phyloP scores from a whole-genome alignment of 352 stramenopile genomes.

The Phytophthora ramorum region DNA sequence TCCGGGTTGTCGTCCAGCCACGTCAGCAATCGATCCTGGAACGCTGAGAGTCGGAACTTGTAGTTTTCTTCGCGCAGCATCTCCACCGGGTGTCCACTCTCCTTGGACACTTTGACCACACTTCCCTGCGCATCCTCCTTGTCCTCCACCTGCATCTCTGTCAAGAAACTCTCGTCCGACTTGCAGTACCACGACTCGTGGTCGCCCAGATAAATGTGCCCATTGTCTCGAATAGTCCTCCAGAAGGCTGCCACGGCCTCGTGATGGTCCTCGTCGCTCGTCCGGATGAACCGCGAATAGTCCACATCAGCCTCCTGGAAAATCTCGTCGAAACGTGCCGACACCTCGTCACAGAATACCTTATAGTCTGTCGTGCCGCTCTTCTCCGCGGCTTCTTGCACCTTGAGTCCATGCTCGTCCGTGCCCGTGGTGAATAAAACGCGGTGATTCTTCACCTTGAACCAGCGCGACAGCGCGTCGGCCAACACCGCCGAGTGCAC shows the following conservation, averaged over 20 bases:
- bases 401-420: conserved; percentile 98
- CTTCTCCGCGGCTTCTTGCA: conserved; percentile 94
- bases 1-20: conserved; percentile 89
- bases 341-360: conserved; percentile 94
- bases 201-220: conserved; percentile 96
- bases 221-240: conserved; percentile 90
- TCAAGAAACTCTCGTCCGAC: conserved; percentile 98
- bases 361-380: conserved; percentile 83
- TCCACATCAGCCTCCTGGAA: conserved; percentile 92
- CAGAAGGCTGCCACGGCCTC: conserved; percentile 93
- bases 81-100: conserved; percentile 93
- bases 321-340: conserved; percentile 90
- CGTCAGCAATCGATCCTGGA: conserved; percentile 92
- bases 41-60: conserved; percentile 97
- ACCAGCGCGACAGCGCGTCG: conserved; percentile 87
- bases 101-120: conserved; percentile 79
- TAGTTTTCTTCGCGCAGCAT: conserved; percentile 98
- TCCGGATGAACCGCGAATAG: conserved; percentile 97
- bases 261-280: conserved; percentile 95
- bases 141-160: conserved; percentile 96
- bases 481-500: conserved; percentile 96
- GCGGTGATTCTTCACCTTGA: conserved; percentile 52
- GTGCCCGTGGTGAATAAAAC: conserved; percentile 97
- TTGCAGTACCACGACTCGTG: conserved; percentile 99
- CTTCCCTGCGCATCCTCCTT: conserved; percentile 45